Base-by-base conservation (phyloP, 805 yeast genomes). In the Myxozyma mucilagina region DNA sequence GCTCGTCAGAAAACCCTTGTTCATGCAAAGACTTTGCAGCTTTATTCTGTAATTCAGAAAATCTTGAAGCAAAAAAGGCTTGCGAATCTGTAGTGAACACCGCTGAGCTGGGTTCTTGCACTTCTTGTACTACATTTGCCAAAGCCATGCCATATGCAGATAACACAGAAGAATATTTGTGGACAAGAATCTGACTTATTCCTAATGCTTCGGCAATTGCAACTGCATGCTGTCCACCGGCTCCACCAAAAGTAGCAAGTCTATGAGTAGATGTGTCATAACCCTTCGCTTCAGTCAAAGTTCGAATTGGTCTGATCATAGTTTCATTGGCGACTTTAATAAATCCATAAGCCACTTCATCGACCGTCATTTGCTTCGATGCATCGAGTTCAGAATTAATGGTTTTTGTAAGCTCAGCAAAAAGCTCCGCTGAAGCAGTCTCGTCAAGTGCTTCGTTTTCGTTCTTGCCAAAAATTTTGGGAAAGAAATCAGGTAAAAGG, bases 141-240 rank as follows among this genome's bases (percentile, higher is more conserved):
- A 90, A 77, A 1, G 90, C 84, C 78, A 90, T 90, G 63, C 97
- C 97, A 71, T 87, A 90, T 0, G 97, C 96, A 0, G 96, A 88
- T 10, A 90, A 76, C 45, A 90, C 84, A 0, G 96, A 89, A 1
- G 96, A 89, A 72, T 88, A 88, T 71, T 87, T 82, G 74, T 90
- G 96, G 31, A 88, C 85, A 38, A 89, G 73, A 7, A 90, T 87
- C 34, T 84, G 82, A 11, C 78, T 72, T 51, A 90, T 87, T 8
- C 91, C 91, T 62, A 90, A 77, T 31, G 82, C 79, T 59, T 82
- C 79, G 1, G 96, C 96, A 39, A 90, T 85, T 9, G 88, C 85
- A 52, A 83, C 85, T 1, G 94, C 92, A 73, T 89, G 92, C 74
- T 90, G 97, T 8, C 97, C 97, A 56, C 97, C 97, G 31, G 96